Evolutionary conservation across 257 asterid species (phyloP), one percentile per base, ranked within the genome.

Genomic region (Avicennia marina): DNA sequence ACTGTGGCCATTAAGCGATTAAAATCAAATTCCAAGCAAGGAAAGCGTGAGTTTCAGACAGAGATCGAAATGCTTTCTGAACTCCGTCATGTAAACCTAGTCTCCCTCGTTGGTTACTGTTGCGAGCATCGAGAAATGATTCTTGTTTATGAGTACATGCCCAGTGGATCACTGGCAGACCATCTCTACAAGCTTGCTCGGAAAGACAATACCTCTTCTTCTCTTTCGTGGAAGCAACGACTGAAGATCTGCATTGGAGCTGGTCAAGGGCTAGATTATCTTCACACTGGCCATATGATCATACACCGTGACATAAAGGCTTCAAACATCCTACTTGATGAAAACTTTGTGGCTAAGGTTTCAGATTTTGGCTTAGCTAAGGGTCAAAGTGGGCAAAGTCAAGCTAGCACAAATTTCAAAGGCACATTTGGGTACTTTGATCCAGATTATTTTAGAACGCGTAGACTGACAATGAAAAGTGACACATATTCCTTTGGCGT

Each of bases 61-160:
- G 97, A 89, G 49, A 86, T 89, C 18, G 83, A 84, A 47, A 56
- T 89, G 58, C 86, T 89, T 1, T 86, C 95, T 0, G 86, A 80
- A 68, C 79, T 89, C 31, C 74, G 97, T 53, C 97, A 89, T 60
- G 40, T 69, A 17, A 94, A 89, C 60, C 64, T 89, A 26, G 94
- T 89, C 13, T 83, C 97, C 11, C 33, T 86, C 17, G 80, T 89
- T 1, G 97, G 97, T 0, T 85, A 85, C 12, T 89, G 95, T 29
- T 85, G 80, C 45, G 97, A 89, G 60, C 53, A 73, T 33, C 61
- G 73, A 8, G 95, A 89, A 60, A 86, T 86, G 97, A 78, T 84
- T 42, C 72, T 89, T 13, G 91, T 89, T 2, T 89, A 86, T 27
- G 97, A 86, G n/a, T 83, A 86, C 16, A 86, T 89, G 94, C 89